Evolutionary conservation across 2,329 filamentous ascomycete genomes (phyloP), one percentile per base, ranked within the genome.

Genomic region (Polychaeton citri): DNA sequence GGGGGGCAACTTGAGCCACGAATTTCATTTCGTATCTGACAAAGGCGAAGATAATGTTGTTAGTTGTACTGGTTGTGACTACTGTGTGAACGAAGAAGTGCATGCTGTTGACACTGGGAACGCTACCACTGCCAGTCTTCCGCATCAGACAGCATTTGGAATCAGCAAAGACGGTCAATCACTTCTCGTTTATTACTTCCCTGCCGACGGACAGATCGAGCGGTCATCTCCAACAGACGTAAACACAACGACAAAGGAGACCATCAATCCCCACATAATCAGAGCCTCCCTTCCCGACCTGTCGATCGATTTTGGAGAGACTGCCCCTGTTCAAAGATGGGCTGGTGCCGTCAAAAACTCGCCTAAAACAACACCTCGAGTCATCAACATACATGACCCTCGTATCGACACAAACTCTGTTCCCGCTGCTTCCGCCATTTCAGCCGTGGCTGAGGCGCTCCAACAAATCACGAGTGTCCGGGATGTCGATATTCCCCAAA

Each of bases 1-100:
- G 74, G 90, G 90, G 20, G 90, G 90, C 9, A 80, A 79, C 45
- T 62, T 94, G 24, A 96, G 87, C 56, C 90, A 98, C 55, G 90
- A 98, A 52, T 98, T 92, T 54, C 90, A 95, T 54, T 79, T 94
- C 34, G 71, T 80, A 2, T 84, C 79, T 19, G 54, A 71, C 0
- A 77, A 81, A 34, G 90, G 90, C 6, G 90, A 96, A 55, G 90
- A 98, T 51, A 78, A 74, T 1, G 70, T 98, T 24, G 74, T 92
- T 43, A 78, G 68, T 42, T 98, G 90, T 56, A 62, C 63, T 16
- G 62, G 58, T 8, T 98, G 90, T 54, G 67, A 71, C 21, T 84
- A 87, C 52, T 72, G 81, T 1, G 81, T 81, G 39, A 98, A 96
- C 44, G 83, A 93, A 44, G 90, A 98, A 54, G 68, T 94, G n/a